Conservation (phyloP, 306 rosid genomes). For the Medicago lupulina region DNA sequence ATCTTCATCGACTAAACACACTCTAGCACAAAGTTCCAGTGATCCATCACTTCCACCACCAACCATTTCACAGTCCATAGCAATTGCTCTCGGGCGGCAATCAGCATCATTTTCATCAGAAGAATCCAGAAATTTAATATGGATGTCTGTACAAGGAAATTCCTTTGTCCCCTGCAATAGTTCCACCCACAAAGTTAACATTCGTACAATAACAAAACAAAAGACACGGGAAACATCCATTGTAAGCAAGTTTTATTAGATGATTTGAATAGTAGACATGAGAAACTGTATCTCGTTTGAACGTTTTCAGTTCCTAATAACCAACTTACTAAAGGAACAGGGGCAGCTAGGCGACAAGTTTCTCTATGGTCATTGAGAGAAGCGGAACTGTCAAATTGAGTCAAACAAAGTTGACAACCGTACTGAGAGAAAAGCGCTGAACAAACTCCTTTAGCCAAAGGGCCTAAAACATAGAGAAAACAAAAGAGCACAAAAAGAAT, state of each 20-base stretch:
- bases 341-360: constrained; percentile 57
- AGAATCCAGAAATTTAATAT: constrained; percentile 39
- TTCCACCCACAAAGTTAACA: constrained; percentile 34
- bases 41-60: constrained; percentile 93
- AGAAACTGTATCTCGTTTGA: neutral
- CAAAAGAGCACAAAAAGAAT: constrained; percentile 20
- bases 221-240: constrained; percentile 29
- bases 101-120: constrained; percentile 42
- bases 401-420: constrained; percentile 77
- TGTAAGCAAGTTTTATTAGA: constrained; percentile 26
- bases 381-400: constrained; percentile 49
- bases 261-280: constrained; percentile 2
- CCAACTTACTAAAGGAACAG: constrained; percentile 59
- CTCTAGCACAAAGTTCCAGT: constrained; percentile 78
- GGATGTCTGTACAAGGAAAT: constrained; percentile 40
- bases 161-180: constrained; percentile 61
- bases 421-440: constrained; percentile 52
- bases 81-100: constrained; percentile 56
- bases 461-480: constrained; percentile 56
- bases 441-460: constrained; percentile 64
- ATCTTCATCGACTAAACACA: constrained; percentile 76
- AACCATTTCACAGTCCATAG: constrained; percentile 89
- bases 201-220: constrained; percentile 25
- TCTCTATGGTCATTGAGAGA: constrained; percentile 63
- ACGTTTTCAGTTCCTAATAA: constrained; percentile 8